phyloP scores from a whole-genome alignment of 2,329 filamentous ascomycete genomes.

The Verticillium tricorpus region DNA sequence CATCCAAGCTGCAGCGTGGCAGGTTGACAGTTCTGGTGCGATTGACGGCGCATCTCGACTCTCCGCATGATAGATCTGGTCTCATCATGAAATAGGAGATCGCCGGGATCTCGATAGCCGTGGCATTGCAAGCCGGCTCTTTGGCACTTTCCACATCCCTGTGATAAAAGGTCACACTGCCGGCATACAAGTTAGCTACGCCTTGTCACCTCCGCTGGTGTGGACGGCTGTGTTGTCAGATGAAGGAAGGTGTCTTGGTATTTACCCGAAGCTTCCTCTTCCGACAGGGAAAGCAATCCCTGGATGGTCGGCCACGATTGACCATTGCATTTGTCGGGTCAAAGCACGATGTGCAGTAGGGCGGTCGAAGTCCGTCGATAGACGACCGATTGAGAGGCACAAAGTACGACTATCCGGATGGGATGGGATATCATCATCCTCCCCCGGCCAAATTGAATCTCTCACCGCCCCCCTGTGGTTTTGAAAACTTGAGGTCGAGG shows the following conservation, averaged over 20 bases:
- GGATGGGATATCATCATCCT: too few species aligned
- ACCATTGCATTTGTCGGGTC: slow-evolving; percentile 11
- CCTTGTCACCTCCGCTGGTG: too few species aligned
- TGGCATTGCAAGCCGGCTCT: slow-evolving; percentile 17
- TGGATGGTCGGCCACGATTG: slow-evolving; percentile 15
- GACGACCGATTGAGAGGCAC: too few species aligned
- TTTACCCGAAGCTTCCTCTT: slow-evolving; percentile 18
- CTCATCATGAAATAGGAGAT: slow-evolving; percentile 18
- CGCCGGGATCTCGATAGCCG: slow-evolving; percentile 18
- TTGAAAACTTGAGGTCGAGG: too few species aligned
- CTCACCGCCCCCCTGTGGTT: too few species aligned
- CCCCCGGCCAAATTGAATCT: too few species aligned
- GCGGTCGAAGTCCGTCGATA: too few species aligned
- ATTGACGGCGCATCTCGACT: neutral
- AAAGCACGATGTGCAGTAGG: too few species aligned
- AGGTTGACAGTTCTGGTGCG: neutral
- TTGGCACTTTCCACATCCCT: slow-evolving; percentile 18
- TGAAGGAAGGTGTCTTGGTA: neutral
- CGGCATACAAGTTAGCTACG: too few species aligned
- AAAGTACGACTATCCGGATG: too few species aligned
- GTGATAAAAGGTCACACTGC: slow-evolving; percentile 16
- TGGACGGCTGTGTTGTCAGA: too few species aligned
- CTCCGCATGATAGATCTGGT: slow-evolving; percentile 13
- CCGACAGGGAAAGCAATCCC: slow-evolving; percentile 18
- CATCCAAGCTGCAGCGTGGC: slow-evolving; percentile 8